Base-by-base conservation (phyloP, 495 filamentous ascomycete species). In the Cercophora sp. region DNA sequence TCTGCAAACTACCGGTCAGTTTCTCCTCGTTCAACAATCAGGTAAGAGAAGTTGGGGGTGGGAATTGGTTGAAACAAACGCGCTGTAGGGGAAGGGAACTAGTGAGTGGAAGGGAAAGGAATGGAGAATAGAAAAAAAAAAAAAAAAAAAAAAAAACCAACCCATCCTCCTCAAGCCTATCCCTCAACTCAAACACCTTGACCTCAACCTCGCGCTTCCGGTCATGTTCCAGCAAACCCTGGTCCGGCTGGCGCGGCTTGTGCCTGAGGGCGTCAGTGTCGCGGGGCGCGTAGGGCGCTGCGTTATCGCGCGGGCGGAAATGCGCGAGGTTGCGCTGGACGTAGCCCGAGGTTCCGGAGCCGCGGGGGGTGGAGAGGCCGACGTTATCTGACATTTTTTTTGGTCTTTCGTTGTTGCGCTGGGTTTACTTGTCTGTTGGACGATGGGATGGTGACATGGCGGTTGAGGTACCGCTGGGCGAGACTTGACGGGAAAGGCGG, bases 321-420 rank as follows among this genome's bases (percentile, higher is more conserved):
- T 93, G 84, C 6, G 94, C 92, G 52, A 85, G 79, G 73, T 97
- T 99, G 63, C 88, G 88, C 65, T 96, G 92, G 47, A 99, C 91
- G 73, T 96, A 97, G 64, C 94, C 94, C 3, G 89, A 96, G 54
- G 94, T 99, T 50, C 93, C 93, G 60, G 84, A 90, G 51, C 94
- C 94, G 55, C 94, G 87, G 5, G 94, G 94, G 18, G 94, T 99
- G 46, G 87, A 79, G 63, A 99, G 90, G 55, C 94, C 94, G 71
- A 99, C 94, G 77, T 99, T 99, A 54, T 90, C 91, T 51, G 92
- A 92, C 93, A 97, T 98, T 46, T 9, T 66, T 54, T 41, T 40
- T 49, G 56, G 50, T 39, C 8, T 32, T 44, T 29, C 10, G 15
- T 23, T 27, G 29, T 3, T 31, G 5, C 5, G 3, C 15, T 13